Conservation (phyloP, 345 rosid species). For the Turnera subulata region DNA sequence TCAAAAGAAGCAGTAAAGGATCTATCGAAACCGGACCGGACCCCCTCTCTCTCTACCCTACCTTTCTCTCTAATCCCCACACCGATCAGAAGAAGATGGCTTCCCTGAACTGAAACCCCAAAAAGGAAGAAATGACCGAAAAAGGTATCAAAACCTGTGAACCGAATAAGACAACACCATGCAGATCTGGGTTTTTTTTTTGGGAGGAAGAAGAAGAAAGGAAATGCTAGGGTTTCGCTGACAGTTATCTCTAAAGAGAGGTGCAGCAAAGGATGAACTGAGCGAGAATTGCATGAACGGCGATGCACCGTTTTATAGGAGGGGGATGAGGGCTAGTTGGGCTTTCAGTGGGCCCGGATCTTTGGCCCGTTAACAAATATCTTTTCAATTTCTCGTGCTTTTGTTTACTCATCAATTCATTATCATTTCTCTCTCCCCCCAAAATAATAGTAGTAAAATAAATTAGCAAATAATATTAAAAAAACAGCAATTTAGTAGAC, state of each 20-base stretch:
- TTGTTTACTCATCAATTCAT: too few species aligned
- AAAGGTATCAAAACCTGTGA: slow-evolving; percentile 9
- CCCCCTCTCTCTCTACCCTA: slow-evolving; percentile 37
- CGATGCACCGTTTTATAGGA: slow-evolving; percentile 43
- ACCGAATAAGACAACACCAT: slow-evolving; percentile 25
- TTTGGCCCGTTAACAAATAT: slow-evolving; percentile 17
- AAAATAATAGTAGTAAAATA: too few species aligned
- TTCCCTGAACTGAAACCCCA: not conserved
- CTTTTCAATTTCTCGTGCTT: slow-evolving; percentile 12
- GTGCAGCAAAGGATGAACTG: slow-evolving; percentile 20
- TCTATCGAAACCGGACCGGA: slow-evolving; percentile 35
- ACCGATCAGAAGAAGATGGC: slow-evolving; percentile 30
- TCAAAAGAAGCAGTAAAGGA: slow-evolving; percentile 76
- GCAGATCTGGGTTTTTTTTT: slow-evolving; percentile 25
- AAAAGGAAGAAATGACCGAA: not conserved
- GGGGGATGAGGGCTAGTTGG: slow-evolving; percentile 4
- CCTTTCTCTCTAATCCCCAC: slow-evolving; percentile 42
- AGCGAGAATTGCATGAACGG: slow-evolving; percentile 61
- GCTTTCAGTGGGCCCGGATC: slow-evolving; percentile 20
- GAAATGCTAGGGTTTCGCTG: slow-evolving; percentile 5
- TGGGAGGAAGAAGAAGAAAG: not conserved
- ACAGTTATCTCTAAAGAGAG: slow-evolving; percentile 2
- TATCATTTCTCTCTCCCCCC: too few species aligned
- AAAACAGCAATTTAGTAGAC: too few species aligned
- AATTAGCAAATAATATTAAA: too few species aligned